A percentile compares a stretch with the other conserved stretches of the same genome.
phyloP scores from a whole-genome alignment of 106 monocot genomes.

The Alisma plantagoaquatica region DNA sequence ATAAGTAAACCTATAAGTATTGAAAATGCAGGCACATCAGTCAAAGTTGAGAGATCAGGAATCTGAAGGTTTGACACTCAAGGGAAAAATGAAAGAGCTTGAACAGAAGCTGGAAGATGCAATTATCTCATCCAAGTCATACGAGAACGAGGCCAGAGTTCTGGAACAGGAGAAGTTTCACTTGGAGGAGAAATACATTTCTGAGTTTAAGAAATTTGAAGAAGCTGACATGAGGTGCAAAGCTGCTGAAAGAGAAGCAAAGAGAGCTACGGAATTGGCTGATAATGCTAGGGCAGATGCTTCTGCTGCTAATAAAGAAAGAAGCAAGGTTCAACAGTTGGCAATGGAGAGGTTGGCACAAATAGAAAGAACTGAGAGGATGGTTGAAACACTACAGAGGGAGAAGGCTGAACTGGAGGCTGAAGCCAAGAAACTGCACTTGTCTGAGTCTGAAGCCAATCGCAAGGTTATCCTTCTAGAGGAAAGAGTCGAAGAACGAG shows the following conservation, averaged over 20 bases:
- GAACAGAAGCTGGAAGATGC: constrained; percentile 40
- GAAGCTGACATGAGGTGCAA: constrained; percentile 59
- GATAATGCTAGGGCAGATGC: constrained; percentile 63
- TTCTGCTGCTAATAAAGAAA: constrained; percentile 65
- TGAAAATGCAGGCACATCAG: constrained; percentile 42
- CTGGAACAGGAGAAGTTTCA: constrained; percentile 84
- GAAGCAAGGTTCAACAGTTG: constrained; percentile 57
- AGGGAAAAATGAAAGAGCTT: constrained; percentile 41
- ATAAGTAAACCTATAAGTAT: neutral
- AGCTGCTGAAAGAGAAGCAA: constrained; percentile 72
- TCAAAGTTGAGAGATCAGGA: constrained; percentile 47
- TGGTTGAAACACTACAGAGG: constrained; percentile 58
- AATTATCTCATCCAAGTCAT: constrained; percentile 37
- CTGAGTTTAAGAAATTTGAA: constrained; percentile 73
- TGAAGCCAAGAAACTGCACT: constrained; percentile 35
- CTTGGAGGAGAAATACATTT: constrained; percentile 66
- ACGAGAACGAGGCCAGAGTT: constrained; percentile 52
- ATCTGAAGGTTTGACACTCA: constrained; percentile 40
- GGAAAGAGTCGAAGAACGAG: constrained; percentile 58
- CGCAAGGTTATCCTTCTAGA: constrained; percentile 56
- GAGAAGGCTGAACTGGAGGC: constrained; percentile 34
- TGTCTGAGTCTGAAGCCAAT: constrained; percentile 46
- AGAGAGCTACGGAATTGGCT: constrained; percentile 59
- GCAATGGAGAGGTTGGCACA: constrained; percentile 67
- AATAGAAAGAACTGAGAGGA: constrained; percentile 65